These are phyloP conservation scores for Xylariales sp. DNA, from an alignment of 2,329 filamentous ascomycete species.

Conservation along the genomic window DNA sequence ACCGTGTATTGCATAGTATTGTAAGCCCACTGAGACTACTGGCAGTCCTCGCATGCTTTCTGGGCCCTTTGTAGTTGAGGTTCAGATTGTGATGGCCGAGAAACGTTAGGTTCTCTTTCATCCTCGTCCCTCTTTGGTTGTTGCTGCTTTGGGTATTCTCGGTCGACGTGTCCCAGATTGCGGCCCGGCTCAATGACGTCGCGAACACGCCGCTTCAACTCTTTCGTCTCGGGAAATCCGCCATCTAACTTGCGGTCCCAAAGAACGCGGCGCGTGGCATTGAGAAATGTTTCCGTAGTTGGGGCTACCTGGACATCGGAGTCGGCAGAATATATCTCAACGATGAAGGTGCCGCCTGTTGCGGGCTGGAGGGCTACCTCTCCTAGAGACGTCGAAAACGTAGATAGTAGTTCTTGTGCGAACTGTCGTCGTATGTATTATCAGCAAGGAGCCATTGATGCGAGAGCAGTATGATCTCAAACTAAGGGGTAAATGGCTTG, in stretches of 20 bases:
- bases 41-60: conserved; percentile 53
- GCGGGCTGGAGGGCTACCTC: conserved; percentile 88
- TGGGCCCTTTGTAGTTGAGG: conserved; percentile 10
- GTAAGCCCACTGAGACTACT: conserved; percentile 40
- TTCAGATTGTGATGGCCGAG: conserved; percentile 1
- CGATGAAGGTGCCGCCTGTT: conserved; percentile 85
- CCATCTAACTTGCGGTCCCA: conserved; percentile 92
- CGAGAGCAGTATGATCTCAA: neutral
- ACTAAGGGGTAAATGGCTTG: neutral
- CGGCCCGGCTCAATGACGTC: conserved; percentile 83
- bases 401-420: conserved; percentile 94
- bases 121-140: conserved; percentile 19
- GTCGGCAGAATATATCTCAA: conserved; percentile 68
- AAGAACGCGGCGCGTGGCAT: conserved; percentile 65
- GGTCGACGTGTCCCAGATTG: conserved; percentile 85
- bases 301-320: conserved; percentile 31
- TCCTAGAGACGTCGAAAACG: conserved; percentile 84
- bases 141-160: conserved; percentile 52
- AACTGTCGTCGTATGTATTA: conserved; percentile 65
- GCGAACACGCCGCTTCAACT: conserved; percentile 84
- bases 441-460: conserved; percentile 1
- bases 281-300: conserved; percentile 41
- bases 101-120: conserved; percentile 19
- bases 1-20: conserved; percentile 1
- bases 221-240: conserved; percentile 94